Evolutionary conservation across 2,329 filamentous ascomycete species (phyloP), one percentile per base, ranked within the genome.

Genomic region (Aspergillus texensis): DNA sequence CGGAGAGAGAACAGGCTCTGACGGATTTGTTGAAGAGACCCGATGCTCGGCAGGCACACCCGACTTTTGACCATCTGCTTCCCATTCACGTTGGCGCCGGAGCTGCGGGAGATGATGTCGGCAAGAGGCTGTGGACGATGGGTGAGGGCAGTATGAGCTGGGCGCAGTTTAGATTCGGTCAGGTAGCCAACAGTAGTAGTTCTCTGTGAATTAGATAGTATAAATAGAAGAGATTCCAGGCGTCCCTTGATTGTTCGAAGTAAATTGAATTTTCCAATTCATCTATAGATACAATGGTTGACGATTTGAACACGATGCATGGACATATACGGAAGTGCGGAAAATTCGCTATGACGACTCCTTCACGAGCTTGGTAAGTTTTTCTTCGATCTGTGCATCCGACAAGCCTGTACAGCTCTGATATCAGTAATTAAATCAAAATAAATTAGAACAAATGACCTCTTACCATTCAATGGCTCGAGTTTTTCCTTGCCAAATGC

Each of bases 341-440:
- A 55, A 62, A 54, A 66, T 64, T 65, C 63, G 60, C 71, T 77
- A 78, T 74, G 73, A 77, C 65, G 72, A 70, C 65, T 77, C 78
- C 77, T 89, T 87, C 60, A 90, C 88, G 66, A 92, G 77, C 58
- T 82, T 81, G 61, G 87, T 86, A 69, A 92, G 84, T 77, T 86
- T 87, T 68, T 87, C 85, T 79, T 91, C 89, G 67, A 92, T 91
- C 70, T 88, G 85, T 78, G 90, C 86, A 76, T 90, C 88, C 71
- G 89, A 85, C 72, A 92, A 79, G 66, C 88, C 88, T 89, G 67
- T 8, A 56, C 11, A 16, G 43, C 32, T 39, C 21, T 48, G 46
- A 34, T 41, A 63, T 72, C 54, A 72, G 68, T 62, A 32, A 52
- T 57, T 32, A 21, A 26, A 14, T 39, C 21, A 34, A 57, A 9